These are phyloP conservation scores for Samsoniella hepiali DNA, from an alignment of 2,329 filamentous ascomycete genomes.

Conservation along the genomic window DNA sequence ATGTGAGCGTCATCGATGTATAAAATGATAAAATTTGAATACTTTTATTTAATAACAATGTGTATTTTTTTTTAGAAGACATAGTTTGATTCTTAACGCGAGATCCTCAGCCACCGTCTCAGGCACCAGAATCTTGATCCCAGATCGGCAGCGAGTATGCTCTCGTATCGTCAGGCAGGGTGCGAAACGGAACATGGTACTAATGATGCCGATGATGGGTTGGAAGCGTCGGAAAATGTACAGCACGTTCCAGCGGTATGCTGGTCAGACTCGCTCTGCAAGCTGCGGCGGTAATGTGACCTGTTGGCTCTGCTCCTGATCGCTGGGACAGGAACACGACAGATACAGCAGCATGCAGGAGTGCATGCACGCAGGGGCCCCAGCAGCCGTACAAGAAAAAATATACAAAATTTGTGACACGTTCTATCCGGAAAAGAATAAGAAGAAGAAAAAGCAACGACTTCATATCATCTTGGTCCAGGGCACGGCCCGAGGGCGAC, in stretches of 20 bases:
- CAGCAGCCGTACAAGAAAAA: no score
- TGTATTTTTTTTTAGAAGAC: background rate
- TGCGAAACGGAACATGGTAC: background rate
- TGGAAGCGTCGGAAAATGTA: no score
- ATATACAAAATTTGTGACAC: background rate
- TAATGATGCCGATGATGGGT: background rate
- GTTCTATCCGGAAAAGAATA: no score
- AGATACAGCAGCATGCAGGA: background rate
- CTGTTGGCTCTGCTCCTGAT: slow-evolving; percentile 4
- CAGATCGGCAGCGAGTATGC: background rate
- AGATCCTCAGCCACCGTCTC: background rate
- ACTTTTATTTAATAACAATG: background rate
- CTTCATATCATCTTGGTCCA: background rate
- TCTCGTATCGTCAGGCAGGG: background rate
- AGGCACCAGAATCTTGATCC: background rate
- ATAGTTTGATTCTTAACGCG: background rate
- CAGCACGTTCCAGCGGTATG: no score
- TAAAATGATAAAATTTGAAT: background rate
- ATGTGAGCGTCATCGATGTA: background rate
- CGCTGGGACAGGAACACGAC: background rate
- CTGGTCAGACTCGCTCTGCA: no score
- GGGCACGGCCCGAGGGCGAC: slow-evolving; percentile 7
- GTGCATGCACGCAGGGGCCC: background rate
- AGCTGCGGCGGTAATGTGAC: background rate
- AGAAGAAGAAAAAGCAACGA: background rate